These are phyloP conservation scores for Zygoascus ofunaensis DNA, from an alignment of 805 yeast species.

Conservation along the genomic window DNA sequence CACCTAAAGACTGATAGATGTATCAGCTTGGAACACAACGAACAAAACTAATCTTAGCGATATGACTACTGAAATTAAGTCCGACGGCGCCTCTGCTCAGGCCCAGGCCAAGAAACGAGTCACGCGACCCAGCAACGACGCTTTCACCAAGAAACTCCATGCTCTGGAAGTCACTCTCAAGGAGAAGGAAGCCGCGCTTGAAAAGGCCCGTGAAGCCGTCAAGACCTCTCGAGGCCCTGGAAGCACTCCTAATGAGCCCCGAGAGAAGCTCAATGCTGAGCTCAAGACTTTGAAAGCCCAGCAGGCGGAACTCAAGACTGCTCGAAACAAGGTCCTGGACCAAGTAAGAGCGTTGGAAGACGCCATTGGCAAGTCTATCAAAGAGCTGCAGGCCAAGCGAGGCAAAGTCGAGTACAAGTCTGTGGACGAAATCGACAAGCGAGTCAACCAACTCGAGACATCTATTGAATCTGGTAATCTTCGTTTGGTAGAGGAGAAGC, in stretches of 20 bases:
- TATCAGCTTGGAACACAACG: no score
- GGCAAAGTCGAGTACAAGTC: constrained; percentile 55
- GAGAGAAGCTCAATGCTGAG: constrained; percentile 46
- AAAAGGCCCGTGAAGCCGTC: constrained; percentile 20
- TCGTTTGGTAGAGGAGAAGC: constrained; percentile 85
- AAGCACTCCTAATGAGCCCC: constrained; percentile 32
- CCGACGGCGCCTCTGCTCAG: no score
- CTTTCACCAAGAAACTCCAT: constrained; percentile 22
- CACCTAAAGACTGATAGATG: no score
- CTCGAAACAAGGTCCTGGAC: constrained; percentile 41
- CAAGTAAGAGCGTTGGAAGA: constrained; percentile 66
- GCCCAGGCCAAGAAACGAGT: constrained; percentile 16
- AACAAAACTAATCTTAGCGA: no score
- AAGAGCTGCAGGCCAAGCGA: constrained; percentile 63
- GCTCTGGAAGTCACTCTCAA: constrained; percentile 23
- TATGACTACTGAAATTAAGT: neutral
- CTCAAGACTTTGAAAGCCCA: constrained; percentile 38
- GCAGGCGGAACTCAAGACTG: constrained; percentile 37
- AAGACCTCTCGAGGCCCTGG: constrained; percentile 17
- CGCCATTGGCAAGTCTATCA: constrained; percentile 61
- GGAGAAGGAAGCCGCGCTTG: constrained; percentile 20
- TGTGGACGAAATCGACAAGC: constrained; percentile 30
- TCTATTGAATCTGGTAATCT: constrained; percentile 69
- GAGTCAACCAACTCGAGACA: constrained; percentile 45
- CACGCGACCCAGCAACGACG: constrained; percentile 21